Base-by-base conservation (phyloP, 2,329 filamentous ascomycete species). In the Teratosphaeria destructans region DNA sequence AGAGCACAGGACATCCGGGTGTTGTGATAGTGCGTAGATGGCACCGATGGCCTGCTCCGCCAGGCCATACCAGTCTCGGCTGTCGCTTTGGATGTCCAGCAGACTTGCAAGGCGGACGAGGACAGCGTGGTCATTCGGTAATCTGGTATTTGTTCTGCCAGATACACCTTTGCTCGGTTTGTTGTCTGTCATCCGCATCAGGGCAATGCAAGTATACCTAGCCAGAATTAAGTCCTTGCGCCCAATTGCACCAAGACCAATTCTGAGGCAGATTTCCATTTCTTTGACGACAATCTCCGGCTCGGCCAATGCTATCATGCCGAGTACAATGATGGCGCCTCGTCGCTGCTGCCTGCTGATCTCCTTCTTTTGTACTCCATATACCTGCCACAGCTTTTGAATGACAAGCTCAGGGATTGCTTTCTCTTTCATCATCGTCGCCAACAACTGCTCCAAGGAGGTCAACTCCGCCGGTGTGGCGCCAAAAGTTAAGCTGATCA, bases 401-500 rank as follows among this genome's bases (percentile, higher is more conserved):
- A 97, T 82, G 56, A 99, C 93, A 1, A 88, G 78, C 23, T 95
- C 90, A 1, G 89, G 87, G 63, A 99, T 86, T 72, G 92, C 83
- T 14, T 90, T 90, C 43, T 87, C 86, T 75, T 92, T 95, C 90
- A 96, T 96, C 94, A 99, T 99, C 0, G 91, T 97, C 63, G 89
- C 90, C 6, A 99, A 80, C 3, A 99, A 80, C 74, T 99, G 94
- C 74, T 99, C 94, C 8, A 99, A 80, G 54, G 91, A 97, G 0
- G 94, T 99, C 58, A 99, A 78, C 72, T 99, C 94, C 0, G 95
- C 94, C 0, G 93, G 90, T 0, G 93, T 95, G 1, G 93, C 92
- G 32, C 92, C 93, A 73, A 96, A 97, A 0, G 94, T 99, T 69
- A 99, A 77, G 79, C 92, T 96, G 74, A 97, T 97, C 93, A 99